phyloP scores from a whole-genome alignment of 1,284 basidiomycete genomes.

The Marasmius tenuissimus region DNA sequence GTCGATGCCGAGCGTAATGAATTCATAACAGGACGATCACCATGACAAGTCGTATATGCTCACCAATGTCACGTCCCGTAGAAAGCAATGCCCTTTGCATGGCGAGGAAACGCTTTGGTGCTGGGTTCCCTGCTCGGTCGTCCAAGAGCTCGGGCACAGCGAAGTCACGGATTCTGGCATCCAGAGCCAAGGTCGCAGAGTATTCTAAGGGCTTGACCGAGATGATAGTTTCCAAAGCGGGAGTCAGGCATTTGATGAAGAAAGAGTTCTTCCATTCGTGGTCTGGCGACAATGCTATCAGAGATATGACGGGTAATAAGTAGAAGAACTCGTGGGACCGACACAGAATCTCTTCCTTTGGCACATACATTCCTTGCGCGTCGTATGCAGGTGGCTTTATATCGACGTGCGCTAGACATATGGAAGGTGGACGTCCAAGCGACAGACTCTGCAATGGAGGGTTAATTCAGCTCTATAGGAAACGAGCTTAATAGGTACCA shows the following conservation, averaged over 20 bases:
- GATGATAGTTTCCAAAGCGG: slow-evolving; percentile 67
- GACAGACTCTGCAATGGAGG: slow-evolving; percentile 56
- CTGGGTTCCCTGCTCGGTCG: slow-evolving; percentile 36
- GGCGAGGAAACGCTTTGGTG: slow-evolving; percentile 47
- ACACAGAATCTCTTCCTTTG: slow-evolving; percentile 67
- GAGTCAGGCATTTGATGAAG: slow-evolving; percentile 61
- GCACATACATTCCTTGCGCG: slow-evolving; percentile 52
- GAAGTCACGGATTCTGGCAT: slow-evolving; percentile 61
- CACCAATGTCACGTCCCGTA: slow-evolving; percentile 69
- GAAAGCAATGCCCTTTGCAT: slow-evolving; percentile 72
- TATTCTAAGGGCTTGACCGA: slow-evolving; percentile 60
- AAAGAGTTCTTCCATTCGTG: slow-evolving; percentile 76
- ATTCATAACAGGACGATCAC: slow-evolving; percentile 7
- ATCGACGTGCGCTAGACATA: slow-evolving; percentile 68
- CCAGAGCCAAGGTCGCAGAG: slow-evolving; percentile 53
- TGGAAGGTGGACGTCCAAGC: slow-evolving; percentile 76
- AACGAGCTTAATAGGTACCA: slow-evolving; percentile 43
- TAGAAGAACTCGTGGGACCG: slow-evolving; percentile 26
- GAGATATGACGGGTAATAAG: background rate
- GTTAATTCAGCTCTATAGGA: background rate
- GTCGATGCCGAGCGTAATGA: background rate
- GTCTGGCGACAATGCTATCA: slow-evolving; percentile 36
- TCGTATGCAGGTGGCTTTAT: slow-evolving; percentile 61
- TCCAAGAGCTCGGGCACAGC: slow-evolving; percentile 56
- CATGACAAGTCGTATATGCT: slow-evolving; percentile 20